phyloP scores from a whole-genome alignment of 2,329 filamentous ascomycete genomes.

The Rutstroemia sydowiana region DNA sequence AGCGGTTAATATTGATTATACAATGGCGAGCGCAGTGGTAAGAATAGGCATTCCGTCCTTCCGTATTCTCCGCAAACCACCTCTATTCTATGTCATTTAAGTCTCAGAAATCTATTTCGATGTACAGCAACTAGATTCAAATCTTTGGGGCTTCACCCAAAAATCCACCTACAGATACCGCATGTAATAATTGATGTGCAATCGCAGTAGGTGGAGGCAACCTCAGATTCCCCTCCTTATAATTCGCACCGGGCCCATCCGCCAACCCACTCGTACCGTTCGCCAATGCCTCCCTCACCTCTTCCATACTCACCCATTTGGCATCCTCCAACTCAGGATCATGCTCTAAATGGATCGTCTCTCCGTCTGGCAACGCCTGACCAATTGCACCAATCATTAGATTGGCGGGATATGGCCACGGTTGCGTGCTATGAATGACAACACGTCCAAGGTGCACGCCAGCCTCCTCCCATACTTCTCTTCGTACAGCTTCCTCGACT shows the following conservation, averaged over 20 bases:
- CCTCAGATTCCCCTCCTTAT: slow-evolving; percentile 69
- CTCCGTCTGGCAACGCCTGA: slow-evolving; percentile 72
- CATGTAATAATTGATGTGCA: slow-evolving; percentile 78
- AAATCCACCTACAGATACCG: slow-evolving; percentile 66
- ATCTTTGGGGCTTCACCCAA: slow-evolving; percentile 34
- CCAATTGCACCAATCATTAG: slow-evolving; percentile 85
- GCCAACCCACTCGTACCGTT: slow-evolving; percentile 61
- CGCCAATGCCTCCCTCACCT: slow-evolving; percentile 67
- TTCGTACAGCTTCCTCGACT: slow-evolving; percentile 73
- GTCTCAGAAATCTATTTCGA: too few species aligned
- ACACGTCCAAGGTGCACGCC: slow-evolving; percentile 71
- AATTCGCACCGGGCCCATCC: slow-evolving; percentile 54
- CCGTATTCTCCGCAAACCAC: too few species aligned
- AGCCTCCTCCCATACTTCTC: slow-evolving; percentile 82
- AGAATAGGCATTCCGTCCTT: too few species aligned
- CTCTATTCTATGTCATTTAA: too few species aligned
- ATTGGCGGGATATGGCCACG: slow-evolving; percentile 80
- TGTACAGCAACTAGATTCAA: slow-evolving; percentile 1
- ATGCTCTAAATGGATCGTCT: slow-evolving; percentile 74
- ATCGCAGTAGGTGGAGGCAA: slow-evolving; percentile 84
- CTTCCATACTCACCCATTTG: slow-evolving; percentile 78
- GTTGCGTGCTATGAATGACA: slow-evolving; percentile 75
- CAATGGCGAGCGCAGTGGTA: too few species aligned
- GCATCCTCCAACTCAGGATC: slow-evolving; percentile 89
- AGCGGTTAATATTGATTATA: too few species aligned